A percentile compares a stretch with the other conserved stretches of the same genome.
Evolutionary conservation across 2,329 filamentous ascomycete genomes (phyloP).

Genomic region (Bipolaris oryzae): DNA sequence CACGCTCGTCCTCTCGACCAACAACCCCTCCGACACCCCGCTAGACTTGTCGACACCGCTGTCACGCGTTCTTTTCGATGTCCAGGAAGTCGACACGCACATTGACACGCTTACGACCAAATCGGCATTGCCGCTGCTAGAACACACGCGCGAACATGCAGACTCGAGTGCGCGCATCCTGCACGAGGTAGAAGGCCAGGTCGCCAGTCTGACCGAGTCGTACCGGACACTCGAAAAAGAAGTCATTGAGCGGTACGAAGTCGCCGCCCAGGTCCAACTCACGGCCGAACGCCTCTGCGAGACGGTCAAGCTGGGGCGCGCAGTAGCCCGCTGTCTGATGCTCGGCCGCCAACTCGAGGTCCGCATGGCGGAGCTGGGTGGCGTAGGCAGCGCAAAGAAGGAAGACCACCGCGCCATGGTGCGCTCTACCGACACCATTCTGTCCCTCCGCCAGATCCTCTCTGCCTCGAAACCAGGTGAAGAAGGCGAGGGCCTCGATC

Average conservation of each 20-base stretch:
- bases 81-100: slow-evolving; percentile 95
- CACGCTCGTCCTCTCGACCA: slow-evolving; percentile 83
- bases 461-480: slow-evolving; percentile 70
- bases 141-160: slow-evolving; percentile 76
- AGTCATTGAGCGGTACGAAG: slow-evolving; percentile 82
- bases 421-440: slow-evolving; percentile 78
- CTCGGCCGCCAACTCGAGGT: slow-evolving; percentile 85
- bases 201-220: slow-evolving; percentile 79
- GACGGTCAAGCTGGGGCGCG: slow-evolving; percentile 76
- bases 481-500: slow-evolving; percentile 77
- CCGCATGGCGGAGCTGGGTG: slow-evolving; percentile 74
- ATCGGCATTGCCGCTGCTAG: slow-evolving; percentile 78
- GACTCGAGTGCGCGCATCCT: slow-evolving; percentile 75
- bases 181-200: slow-evolving; percentile 77
- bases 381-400: slow-evolving; percentile 56
- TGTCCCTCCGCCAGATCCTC: slow-evolving; percentile 76
- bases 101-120: slow-evolving; percentile 89
- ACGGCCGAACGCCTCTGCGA: slow-evolving; percentile 81
- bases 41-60: slow-evolving; percentile 94
- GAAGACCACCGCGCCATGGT: slow-evolving; percentile 81
- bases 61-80: slow-evolving; percentile 91
- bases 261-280: slow-evolving; percentile 79
- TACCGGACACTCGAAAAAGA: slow-evolving; percentile 86
- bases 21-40: slow-evolving; percentile 87
- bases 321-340: slow-evolving; percentile 78